These are phyloP conservation scores for Ulmus americana DNA, from an alignment of 331 rosid species.

Conservation along the genomic window DNA sequence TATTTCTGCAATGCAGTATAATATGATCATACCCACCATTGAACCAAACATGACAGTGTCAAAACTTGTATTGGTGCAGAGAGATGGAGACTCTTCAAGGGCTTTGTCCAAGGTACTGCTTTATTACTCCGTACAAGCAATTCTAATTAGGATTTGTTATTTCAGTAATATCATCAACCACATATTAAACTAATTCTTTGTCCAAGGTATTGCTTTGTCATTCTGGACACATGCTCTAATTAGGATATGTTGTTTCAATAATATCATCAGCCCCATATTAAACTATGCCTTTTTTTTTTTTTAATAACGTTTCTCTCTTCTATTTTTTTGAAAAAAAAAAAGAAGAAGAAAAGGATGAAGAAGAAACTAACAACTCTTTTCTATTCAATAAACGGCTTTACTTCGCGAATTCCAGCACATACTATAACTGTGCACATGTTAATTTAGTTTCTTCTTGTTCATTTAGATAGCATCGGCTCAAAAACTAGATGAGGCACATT, in stretches of 20 bases:
- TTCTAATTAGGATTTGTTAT: neutral
- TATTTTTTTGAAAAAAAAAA: too few species aligned
- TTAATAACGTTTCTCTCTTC: neutral
- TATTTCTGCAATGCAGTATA: conserved; percentile 44
- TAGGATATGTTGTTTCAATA: too few species aligned
- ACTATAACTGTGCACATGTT: conserved; percentile 6
- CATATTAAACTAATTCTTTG: neutral
- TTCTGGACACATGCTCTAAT: too few species aligned
- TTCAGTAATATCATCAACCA: conserved; percentile 4
- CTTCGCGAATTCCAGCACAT: too few species aligned
- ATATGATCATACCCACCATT: conserved; percentile 53
- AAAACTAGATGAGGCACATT: conserved; percentile 34
- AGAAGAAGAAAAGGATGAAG: too few species aligned
- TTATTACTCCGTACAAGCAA: conserved; percentile 14
- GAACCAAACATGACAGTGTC: conserved; percentile 61
- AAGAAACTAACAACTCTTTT: too few species aligned
- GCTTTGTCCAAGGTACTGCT: conserved; percentile 57
- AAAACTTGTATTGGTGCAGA: conserved; percentile 46
- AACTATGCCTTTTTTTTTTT: neutral
- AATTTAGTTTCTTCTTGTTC: conserved; percentile 23
- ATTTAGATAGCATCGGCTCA: conserved; percentile 46
- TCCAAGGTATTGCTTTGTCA: neutral
- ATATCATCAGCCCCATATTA: neutral
- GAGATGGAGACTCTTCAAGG: conserved; percentile 37
- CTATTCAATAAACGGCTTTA: too few species aligned